These are phyloP conservation scores for Acanthamoeba triangularis DNA, from an alignment of 208 protist species.

Conservation along the genomic window DNA sequence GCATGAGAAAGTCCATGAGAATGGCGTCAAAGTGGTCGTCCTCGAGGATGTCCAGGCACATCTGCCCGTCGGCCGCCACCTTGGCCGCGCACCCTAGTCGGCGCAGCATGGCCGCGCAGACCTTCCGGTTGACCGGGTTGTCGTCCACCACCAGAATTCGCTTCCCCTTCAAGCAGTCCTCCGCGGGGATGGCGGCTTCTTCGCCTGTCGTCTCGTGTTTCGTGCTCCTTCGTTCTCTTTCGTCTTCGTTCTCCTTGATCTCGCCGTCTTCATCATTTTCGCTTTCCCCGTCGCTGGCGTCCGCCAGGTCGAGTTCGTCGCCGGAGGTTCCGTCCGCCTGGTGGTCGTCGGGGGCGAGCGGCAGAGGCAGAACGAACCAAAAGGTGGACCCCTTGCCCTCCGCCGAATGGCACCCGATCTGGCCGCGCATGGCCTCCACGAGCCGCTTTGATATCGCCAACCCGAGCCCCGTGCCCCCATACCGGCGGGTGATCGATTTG, in stretches of 20 bases:
- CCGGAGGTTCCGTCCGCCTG: too few species aligned
- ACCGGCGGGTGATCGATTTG: not conserved
- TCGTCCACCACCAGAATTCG: not conserved
- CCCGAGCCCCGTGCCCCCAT: not conserved
- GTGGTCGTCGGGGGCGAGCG: not conserved
- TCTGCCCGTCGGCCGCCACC: not conserved
- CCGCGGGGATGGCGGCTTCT: not conserved
- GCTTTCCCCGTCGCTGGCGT: too few species aligned
- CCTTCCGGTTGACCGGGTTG: conserved; percentile 8
- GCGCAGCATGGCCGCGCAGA: not conserved
- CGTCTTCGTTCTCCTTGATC: not conserved
- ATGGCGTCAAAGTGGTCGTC: not conserved
- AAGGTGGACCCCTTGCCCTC: conserved; percentile 53
- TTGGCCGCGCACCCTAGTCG: not conserved
- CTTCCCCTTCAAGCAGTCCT: not conserved
- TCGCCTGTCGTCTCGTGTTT: not conserved
- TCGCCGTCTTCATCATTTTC: not conserved
- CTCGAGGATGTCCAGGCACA: not conserved
- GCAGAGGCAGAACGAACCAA: conserved; percentile 7
- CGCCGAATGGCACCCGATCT: not conserved
- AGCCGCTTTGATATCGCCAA: conserved; percentile 39
- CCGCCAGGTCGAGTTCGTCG: not conserved
- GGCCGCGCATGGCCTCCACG: conserved; percentile 24
- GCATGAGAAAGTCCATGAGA: conserved; percentile 26
- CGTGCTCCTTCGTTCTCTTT: not conserved